Conservation (phyloP, 305 asterid species). For the Solanum hybrid region DNA sequence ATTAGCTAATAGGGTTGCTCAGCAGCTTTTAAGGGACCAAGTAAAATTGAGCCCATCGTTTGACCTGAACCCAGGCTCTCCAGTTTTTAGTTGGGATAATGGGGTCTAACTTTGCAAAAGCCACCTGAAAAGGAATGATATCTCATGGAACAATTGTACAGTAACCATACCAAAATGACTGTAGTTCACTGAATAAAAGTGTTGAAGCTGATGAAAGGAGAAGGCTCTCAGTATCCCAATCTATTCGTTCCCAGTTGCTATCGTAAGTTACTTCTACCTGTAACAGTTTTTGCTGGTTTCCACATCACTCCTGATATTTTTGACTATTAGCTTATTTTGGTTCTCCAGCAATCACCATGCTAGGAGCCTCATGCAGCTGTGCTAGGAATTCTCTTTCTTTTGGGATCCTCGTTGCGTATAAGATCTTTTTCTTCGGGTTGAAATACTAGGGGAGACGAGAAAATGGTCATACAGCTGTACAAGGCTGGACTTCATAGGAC, state of each 20-base stretch:
- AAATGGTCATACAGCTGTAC: background rate
- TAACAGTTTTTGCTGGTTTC: background rate
- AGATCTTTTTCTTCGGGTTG: background rate
- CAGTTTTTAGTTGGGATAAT: conserved; percentile 2
- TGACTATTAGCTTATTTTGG: background rate
- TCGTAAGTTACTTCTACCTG: background rate
- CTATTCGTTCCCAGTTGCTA: background rate
- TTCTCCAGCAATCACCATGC: background rate
- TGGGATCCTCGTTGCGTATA: background rate
- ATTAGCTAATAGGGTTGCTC: conserved; percentile 16
- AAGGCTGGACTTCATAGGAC: background rate
- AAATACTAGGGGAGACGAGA: background rate
- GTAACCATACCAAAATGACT: background rate
- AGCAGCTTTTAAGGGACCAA: conserved; percentile 6
- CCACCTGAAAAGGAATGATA: background rate
- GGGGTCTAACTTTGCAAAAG: conserved; percentile 5
- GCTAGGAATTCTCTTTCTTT: background rate
- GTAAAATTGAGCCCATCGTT: conserved; percentile 11
- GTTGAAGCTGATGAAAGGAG: background rate
- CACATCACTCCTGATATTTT: background rate
- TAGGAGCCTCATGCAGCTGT: background rate
- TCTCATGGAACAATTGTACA: background rate
- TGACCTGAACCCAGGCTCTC: conserved; percentile 9
- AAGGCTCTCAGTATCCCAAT: background rate
- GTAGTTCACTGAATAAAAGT: background rate